A percentile compares a stretch with the other conserved stretches of the same genome.
Evolutionary conservation across 306 rosid genomes (phyloP).

Genomic region (Casuarina cunninghamiana): DNA sequence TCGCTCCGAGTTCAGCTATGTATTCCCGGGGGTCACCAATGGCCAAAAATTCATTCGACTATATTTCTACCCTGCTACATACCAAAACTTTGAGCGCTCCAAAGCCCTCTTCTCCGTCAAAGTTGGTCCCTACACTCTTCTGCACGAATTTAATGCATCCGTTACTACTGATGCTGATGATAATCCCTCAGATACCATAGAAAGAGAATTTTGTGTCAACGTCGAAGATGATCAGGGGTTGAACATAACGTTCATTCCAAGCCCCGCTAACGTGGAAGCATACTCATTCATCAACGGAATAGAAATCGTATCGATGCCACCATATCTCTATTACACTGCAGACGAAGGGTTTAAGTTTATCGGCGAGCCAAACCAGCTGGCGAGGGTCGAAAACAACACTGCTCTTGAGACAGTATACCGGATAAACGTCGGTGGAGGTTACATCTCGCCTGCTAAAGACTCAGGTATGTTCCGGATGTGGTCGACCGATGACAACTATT

Average conservation of each 20-base stretch:
- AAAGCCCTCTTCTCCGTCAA: background rate
- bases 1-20: background rate
- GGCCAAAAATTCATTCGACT: background rate
- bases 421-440: constrained; percentile 23
- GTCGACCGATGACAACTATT: accelerated
- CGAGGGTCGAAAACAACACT: background rate
- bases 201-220: background rate
- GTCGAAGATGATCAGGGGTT: background rate
- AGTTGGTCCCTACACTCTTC: background rate
- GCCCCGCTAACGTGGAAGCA: background rate
- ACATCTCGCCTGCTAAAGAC: background rate
- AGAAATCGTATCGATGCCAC: constrained; percentile 33
- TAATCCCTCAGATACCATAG: background rate
- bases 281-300: constrained; percentile 36
- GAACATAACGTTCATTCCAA: constrained; percentile 25
- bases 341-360: accelerated
- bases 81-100: background rate
- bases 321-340: constrained; percentile 9
- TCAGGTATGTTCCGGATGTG: constrained; percentile 28
- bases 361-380: accelerated
- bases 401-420: constrained; percentile 27
- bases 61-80: background rate
- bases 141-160: background rate
- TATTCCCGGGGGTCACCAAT: background rate
- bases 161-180: background rate